phyloP scores from a whole-genome alignment of 768 basidiomycete genomes.

The Suillus variegatus region DNA sequence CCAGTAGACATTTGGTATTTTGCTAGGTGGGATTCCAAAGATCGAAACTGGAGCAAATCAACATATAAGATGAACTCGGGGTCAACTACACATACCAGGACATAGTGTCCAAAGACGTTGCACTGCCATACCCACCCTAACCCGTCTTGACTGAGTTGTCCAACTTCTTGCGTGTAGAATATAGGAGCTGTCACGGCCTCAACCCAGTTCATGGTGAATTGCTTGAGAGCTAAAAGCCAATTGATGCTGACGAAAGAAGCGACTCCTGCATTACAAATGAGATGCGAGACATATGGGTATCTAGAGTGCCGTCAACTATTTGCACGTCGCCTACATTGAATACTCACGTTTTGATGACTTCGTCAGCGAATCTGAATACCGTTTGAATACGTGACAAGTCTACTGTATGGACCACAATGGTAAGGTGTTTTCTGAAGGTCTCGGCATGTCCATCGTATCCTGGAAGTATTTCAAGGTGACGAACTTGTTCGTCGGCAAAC shows the following conservation, averaged over 20 bases:
- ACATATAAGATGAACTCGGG: slow-evolving; percentile 3
- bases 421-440: slow-evolving; percentile 57
- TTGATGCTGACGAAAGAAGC: slow-evolving; percentile 57
- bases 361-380: slow-evolving; percentile 62
- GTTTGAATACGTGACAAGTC: slow-evolving; percentile 65
- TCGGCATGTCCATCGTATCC: slow-evolving; percentile 55
- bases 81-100: slow-evolving; percentile 52
- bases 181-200: slow-evolving; percentile 51
- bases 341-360: slow-evolving; percentile 53
- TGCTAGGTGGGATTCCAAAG: slow-evolving; percentile 53
- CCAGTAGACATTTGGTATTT: slow-evolving; percentile 43
- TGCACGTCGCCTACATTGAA: background rate
- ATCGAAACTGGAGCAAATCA: slow-evolving; percentile 54
- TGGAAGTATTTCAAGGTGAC: slow-evolving; percentile 31
- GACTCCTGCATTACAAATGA: slow-evolving; percentile 80
- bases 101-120: slow-evolving; percentile 82
- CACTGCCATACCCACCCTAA: slow-evolving; percentile 85
- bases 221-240: slow-evolving; percentile 45
- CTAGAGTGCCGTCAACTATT: slow-evolving; percentile 36
- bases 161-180: slow-evolving; percentile 58
- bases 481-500: slow-evolving; percentile 57
- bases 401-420: slow-evolving; percentile 59
- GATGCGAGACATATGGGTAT: slow-evolving; percentile 78
- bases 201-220: slow-evolving; percentile 49
- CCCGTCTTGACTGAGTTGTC: slow-evolving; percentile 64